Base-by-base conservation (phyloP, 495 filamentous ascomycete species). In the Neurospora sp. region DNA sequence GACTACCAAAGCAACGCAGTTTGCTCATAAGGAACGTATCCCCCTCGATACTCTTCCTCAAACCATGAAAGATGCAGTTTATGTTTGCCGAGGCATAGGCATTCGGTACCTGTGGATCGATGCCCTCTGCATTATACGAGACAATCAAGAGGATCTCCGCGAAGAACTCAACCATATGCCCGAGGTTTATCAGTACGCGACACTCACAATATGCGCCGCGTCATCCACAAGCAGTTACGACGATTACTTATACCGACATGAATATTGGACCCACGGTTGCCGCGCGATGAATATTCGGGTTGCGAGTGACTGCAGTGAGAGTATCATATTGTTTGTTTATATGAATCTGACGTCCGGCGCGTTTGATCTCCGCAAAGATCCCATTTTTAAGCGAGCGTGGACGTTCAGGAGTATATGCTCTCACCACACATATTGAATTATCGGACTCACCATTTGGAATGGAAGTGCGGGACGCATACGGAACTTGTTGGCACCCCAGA, bases 81-180 rank as follows among this genome's bases (percentile, higher is more conserved):
- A 2, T 21, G 54, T 73, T 9, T 72, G 71, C 15, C 48, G 71
- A 24, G 17, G 21, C 15, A n/a, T 69, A 0, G 71, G 59, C 2
- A 34, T 73, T 6, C 0, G 3, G 21, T 69, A 69, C 28, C 4
- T 73, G 9, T 73, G 71, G 71, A 37, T 73, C 59, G 71, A 73
- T 0, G 48, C 71, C 6, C 71, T 73, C 5, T 73, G 71, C 54
- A 73, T 73, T 3, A 19, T 73, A 10, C 71, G 69, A 15, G 71
- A 73, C 13, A 2, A n/a, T 38, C 34, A 37, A 3, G 71, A 21
- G 17, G 71, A 69, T 21, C 31, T 69, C 7, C 71, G 38, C 2
- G 17, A 39, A 38, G 54, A 73, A 2, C 0, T 69, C 8, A 24
- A 13, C 37, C 71, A 34, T 10, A 73, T 73, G 71, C 54, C 71